Evolutionary conservation across 2,329 filamentous ascomycete species (phyloP).

Genomic region (Pyrenophora tritici-repentis): DNA sequence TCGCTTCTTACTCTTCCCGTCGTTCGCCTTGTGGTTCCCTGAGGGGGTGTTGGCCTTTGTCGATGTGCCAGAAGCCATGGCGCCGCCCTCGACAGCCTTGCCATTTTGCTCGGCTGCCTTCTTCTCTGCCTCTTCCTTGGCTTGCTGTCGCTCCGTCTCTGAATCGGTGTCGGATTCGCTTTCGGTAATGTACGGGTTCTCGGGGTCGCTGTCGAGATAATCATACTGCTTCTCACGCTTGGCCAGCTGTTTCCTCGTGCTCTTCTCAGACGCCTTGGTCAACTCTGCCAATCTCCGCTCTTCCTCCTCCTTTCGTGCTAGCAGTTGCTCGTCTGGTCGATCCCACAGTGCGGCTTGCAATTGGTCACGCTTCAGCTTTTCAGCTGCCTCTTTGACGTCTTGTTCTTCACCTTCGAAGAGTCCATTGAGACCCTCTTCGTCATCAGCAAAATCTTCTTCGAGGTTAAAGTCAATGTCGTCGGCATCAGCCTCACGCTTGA

Average conservation of each 20-base stretch:
- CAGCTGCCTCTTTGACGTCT: constrained; percentile 66
- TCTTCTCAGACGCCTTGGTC: constrained; percentile 73
- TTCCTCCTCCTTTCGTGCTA: constrained; percentile 70
- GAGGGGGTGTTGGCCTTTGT: constrained; percentile 73
- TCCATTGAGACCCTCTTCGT: constrained; percentile 67
- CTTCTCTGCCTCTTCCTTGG: constrained; percentile 58
- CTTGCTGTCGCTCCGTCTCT: constrained; percentile 67
- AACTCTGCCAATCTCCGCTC: constrained; percentile 71
- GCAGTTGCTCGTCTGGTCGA: constrained; percentile 53
- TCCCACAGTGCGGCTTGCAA: constrained; percentile 88
- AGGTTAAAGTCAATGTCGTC: constrained; percentile 70
- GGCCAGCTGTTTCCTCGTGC: constrained; percentile 77
- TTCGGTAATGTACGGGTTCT: constrained; percentile 51
- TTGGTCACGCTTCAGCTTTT: constrained; percentile 74
- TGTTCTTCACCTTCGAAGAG: constrained; percentile 53
- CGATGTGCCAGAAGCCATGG: constrained; percentile 58
- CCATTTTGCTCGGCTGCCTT: constrained; percentile 55
- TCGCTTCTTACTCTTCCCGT: constrained; percentile 71
- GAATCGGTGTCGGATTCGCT: constrained; percentile 56
- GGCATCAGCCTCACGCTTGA: constrained; percentile 60
- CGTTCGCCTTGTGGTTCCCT: constrained; percentile 57
- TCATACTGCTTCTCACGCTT: constrained; percentile 86
- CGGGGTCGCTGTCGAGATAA: constrained; percentile 80
- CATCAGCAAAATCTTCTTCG: constrained; percentile 78
- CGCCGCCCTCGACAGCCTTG: constrained; percentile 53